A percentile compares a stretch with the other conserved stretches of the same genome.
phyloP scores from a whole-genome alignment of 2,329 filamentous ascomycete species.

The Fusarium verticillioides region DNA sequence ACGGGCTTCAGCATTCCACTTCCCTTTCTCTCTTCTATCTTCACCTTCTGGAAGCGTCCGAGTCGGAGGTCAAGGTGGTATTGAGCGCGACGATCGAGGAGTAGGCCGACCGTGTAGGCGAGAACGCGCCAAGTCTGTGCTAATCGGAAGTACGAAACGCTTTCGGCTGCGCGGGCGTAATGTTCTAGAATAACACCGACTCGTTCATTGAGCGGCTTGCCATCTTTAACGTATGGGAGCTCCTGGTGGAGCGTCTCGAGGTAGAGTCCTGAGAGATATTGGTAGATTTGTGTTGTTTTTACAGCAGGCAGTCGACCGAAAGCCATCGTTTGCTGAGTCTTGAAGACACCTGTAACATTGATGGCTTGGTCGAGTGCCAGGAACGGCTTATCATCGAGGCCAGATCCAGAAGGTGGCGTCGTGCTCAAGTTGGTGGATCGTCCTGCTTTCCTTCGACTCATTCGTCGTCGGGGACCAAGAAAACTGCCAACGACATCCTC shows the following conservation, averaged over 20 bases:
- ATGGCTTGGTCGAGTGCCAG: constrained; percentile 69
- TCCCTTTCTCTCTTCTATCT: constrained; percentile 47
- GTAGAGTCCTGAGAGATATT: constrained; percentile 67
- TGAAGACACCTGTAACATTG: constrained; percentile 66
- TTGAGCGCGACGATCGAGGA: constrained; percentile 65
- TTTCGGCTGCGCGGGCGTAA: constrained; percentile 68
- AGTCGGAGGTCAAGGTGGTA: constrained; percentile 66
- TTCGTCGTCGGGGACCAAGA: constrained; percentile 59
- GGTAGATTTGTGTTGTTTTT: constrained; percentile 62
- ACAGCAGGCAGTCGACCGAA: constrained; percentile 67
- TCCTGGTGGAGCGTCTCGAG: constrained; percentile 63
- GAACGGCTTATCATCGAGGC: constrained; percentile 52
- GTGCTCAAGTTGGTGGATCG: constrained; percentile 62
- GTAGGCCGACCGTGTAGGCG: constrained; percentile 64
- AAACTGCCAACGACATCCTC: constrained; percentile 72
- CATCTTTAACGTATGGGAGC: constrained; percentile 56
- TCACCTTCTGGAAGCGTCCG: constrained; percentile 51
- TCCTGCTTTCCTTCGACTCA: constrained; percentile 55
- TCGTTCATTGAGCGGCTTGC: constrained; percentile 57
- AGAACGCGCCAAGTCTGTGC: constrained; percentile 74
- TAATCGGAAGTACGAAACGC: constrained; percentile 66
- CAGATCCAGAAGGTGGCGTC: constrained; percentile 61
- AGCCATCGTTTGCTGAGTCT: constrained; percentile 71
- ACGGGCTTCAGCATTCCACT: constrained; percentile 43
- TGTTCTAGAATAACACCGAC: constrained; percentile 63